Evolutionary conservation across 2,329 filamentous ascomycete genomes (phyloP).

Genomic region (Aspergillus melleus): DNA sequence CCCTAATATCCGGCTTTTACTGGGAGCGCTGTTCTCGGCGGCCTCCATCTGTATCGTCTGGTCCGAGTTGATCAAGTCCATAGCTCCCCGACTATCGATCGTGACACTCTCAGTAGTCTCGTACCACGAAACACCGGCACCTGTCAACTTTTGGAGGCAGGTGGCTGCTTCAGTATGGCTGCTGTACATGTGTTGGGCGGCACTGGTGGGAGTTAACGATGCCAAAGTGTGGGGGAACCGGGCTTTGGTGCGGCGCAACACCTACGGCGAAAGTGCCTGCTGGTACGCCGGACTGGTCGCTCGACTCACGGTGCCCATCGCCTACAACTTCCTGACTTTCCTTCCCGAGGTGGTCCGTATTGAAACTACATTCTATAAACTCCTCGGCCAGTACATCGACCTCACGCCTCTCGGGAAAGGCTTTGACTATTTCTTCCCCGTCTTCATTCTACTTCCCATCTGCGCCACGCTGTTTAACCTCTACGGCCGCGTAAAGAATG

Average conservation of each 20-base stretch:
- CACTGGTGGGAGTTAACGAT: constrained; percentile 82
- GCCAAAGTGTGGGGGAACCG: constrained; percentile 98
- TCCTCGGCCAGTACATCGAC: constrained; percentile 80
- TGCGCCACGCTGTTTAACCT: constrained; percentile 83
- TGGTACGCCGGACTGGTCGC: constrained; percentile 96
- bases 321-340: constrained; percentile 96
- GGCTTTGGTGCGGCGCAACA: constrained; percentile 85
- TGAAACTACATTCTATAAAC: constrained; percentile 81
- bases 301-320: constrained; percentile 84
- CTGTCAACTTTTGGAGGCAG: constrained; percentile 84
- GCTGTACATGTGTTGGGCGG: constrained; percentile 91
- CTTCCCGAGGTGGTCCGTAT: constrained; percentile 70
- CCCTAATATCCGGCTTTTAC: constrained; percentile 64
- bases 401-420: constrained; percentile 78
- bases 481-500: constrained; percentile 75
- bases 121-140: constrained; percentile 67
- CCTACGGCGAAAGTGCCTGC: constrained; percentile 87
- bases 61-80: constrained; percentile 88
- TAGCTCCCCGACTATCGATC: constrained; percentile 72
- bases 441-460: constrained; percentile 83
- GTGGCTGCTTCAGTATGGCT: constrained; percentile 84
- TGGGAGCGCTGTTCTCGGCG: constrained; percentile 68
- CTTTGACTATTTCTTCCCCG: constrained; percentile 86
- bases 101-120: constrained; percentile 65
- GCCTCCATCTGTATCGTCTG: constrained; percentile 85